These are phyloP conservation scores for Davidsoniella virescens DNA, from an alignment of 2,329 filamentous ascomycete genomes.

Conservation along the genomic window DNA sequence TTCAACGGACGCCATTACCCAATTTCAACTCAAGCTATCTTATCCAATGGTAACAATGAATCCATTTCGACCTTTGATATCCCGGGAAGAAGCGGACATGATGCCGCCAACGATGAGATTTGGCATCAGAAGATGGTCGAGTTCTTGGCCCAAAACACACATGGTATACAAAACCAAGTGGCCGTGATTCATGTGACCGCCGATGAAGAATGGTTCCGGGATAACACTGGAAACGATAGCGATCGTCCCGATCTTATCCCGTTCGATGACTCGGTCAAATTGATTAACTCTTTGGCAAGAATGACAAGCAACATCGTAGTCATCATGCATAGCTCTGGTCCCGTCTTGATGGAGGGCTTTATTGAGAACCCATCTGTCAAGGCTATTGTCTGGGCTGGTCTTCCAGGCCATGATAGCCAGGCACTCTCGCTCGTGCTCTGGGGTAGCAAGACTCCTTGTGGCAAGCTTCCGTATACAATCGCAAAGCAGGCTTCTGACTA, in stretches of 20 bases:
- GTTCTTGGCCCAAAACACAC: not conserved
- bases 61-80: no score
- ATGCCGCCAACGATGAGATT: no score
- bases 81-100: no score
- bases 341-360: slow-evolving; percentile 55
- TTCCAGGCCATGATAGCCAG: slow-evolving; percentile 71
- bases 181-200: not conserved
- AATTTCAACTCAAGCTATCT: slow-evolving; percentile 52
- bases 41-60: slow-evolving; percentile 43
- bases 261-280: slow-evolving; percentile 44
- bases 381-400: slow-evolving; percentile 63
- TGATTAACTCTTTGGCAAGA: slow-evolving; percentile 48
- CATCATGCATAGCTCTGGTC: slow-evolving; percentile 63
- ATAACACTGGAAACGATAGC: slow-evolving; percentile 28
- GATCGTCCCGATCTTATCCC: slow-evolving; percentile 50
- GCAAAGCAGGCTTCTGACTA: slow-evolving; percentile 31
- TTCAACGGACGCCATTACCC: not conserved
- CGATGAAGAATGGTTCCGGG: not conserved
- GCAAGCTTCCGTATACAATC: slow-evolving; percentile 53
- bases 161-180: not conserved
- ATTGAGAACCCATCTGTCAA: slow-evolving; percentile 35
- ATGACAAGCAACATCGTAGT: slow-evolving; percentile 56
- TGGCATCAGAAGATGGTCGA: no score
- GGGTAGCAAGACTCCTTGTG: slow-evolving; percentile 56
- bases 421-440: slow-evolving; percentile 64